A percentile compares a stretch with the other conserved stretches of the same genome.
phyloP scores from a whole-genome alignment of 2,329 filamentous ascomycete genomes.

The Fusarium poae region DNA sequence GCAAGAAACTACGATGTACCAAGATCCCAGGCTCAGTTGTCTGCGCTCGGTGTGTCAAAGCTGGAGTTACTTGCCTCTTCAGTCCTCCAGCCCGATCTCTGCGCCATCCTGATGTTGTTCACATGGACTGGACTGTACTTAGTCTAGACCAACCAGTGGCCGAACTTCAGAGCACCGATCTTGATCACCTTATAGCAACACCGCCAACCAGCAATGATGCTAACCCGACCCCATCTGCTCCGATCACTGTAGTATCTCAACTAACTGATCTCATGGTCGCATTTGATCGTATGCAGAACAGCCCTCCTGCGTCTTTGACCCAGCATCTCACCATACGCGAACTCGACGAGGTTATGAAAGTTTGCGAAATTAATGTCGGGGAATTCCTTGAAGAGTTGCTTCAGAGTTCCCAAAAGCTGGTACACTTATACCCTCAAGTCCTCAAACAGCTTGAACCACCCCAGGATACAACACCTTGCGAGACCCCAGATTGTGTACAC shows the following conservation, averaged over 20 bases:
- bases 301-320: slow-evolving; percentile 15
- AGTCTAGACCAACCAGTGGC: slow-evolving; percentile 24
- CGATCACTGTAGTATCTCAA: slow-evolving; percentile 23
- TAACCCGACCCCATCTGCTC: background rate
- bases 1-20: slow-evolving; percentile 62
- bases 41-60: slow-evolving; percentile 60
- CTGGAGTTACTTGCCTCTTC: slow-evolving; percentile 57
- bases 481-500: slow-evolving; percentile 54
- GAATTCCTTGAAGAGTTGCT: slow-evolving; percentile 54
- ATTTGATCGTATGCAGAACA: slow-evolving; percentile 43
- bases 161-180: background rate
- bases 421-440: slow-evolving; percentile 53
- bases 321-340: slow-evolving; percentile 45
- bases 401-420: slow-evolving; percentile 52
- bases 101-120: slow-evolving; percentile 21
- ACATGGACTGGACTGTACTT: slow-evolving; percentile 44
- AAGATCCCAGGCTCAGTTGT: slow-evolving; percentile 53
- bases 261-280: slow-evolving; percentile 42
- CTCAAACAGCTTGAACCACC: slow-evolving; percentile 31
- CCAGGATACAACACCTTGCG: slow-evolving; percentile 43
- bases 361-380: slow-evolving; percentile 46
- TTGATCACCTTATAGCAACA: slow-evolving; percentile 8
- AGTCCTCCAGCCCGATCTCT: slow-evolving; percentile 54
- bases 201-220: slow-evolving; percentile 25
- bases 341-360: slow-evolving; percentile 43